These are phyloP conservation scores for Globisporangium spinosum DNA, from an alignment of 352 stramenopile species.

Conservation along the genomic window DNA sequence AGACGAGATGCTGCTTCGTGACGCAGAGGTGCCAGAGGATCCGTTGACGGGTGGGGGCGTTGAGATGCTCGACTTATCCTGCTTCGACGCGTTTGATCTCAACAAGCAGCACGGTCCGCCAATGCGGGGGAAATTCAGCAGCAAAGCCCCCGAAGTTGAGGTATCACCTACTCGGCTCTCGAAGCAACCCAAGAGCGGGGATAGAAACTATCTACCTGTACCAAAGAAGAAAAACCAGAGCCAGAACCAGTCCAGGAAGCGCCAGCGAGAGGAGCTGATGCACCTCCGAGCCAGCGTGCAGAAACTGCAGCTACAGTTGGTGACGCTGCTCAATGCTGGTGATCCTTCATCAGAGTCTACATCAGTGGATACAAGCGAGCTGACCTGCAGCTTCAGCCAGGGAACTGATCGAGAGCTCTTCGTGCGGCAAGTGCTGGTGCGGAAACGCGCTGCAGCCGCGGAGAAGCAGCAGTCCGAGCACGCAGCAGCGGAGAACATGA, in stretches of 20 bases:
- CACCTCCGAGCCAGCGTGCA: not conserved
- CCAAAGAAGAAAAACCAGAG: conserved; percentile 43
- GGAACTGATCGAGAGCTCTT: not conserved
- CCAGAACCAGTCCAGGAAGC: conserved; percentile 28
- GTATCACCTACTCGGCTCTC: not conserved
- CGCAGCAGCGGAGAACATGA: not conserved
- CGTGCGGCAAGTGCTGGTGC: not conserved
- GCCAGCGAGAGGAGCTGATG: conserved; percentile 1
- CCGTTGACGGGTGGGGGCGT: not conserved
- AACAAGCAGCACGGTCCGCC: not conserved
- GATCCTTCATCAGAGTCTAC: conserved; percentile 63
- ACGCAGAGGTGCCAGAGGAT: not conserved
- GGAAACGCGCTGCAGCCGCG: not conserved
- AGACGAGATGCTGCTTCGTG: not conserved
- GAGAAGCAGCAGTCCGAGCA: not conserved
- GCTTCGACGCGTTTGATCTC: not conserved
- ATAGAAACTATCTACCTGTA: not conserved
- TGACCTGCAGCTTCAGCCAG: not conserved
- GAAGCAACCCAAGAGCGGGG: not conserved
- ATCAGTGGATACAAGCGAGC: not conserved
- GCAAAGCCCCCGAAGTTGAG: too few species aligned
- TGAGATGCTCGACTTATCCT: not conserved
- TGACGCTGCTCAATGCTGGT: conserved; percentile 37
- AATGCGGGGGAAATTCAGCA: too few species aligned
- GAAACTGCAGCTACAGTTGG: not conserved